Evolutionary conservation across 495 filamentous ascomycete species (phyloP), one percentile per base, ranked within the genome.

Genomic region (Penicillium roqueforti): DNA sequence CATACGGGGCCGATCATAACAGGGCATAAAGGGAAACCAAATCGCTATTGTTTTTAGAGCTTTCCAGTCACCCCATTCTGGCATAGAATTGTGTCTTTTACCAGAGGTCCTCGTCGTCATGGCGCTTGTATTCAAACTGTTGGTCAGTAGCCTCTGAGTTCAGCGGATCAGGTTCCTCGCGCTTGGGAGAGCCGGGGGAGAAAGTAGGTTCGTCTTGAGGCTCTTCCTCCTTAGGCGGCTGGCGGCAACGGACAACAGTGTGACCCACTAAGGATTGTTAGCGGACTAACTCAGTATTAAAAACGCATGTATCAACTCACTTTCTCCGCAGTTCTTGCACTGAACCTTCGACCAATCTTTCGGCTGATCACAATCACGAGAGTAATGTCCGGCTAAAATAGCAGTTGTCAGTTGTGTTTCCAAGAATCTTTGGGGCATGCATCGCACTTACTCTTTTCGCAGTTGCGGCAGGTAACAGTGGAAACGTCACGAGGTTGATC

Each of bases 291-390:
- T 22, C 6, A 34, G 4, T 1, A 0, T 25, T 16, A n/a, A 19
- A 16, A 20, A 2, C 13, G 7, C 25, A 4, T 34, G 41, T 19
- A 38, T 57, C 6, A 16, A 75, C 76, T 69, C 67, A 82, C 81
- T 86, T 69, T 92, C 76, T 9, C 82, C 78, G 60, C 91, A 95
- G 60, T 85, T 83, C 56, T 70, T 78, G 74, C 91, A 96, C 66
- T 88, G 81, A 51, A 95, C 84, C 32, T 82, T 83, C 11, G 79
- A 77, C 67, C 85, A 90, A 60, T 96, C 87, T 40, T 78, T 83
- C 4, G 88, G 87, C 75, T 87, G 78, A 0, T 87, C 80, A 66
- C 92, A 96, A 6, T 91, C 88, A 39, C 82, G 84, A 38, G 75
- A 74, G 39, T 78, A 68, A 58, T 97, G 92, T 0, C 92, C 92